Conservation (phyloP, 2,329 filamentous ascomycete species). For the Aspergillus sp. region DNA sequence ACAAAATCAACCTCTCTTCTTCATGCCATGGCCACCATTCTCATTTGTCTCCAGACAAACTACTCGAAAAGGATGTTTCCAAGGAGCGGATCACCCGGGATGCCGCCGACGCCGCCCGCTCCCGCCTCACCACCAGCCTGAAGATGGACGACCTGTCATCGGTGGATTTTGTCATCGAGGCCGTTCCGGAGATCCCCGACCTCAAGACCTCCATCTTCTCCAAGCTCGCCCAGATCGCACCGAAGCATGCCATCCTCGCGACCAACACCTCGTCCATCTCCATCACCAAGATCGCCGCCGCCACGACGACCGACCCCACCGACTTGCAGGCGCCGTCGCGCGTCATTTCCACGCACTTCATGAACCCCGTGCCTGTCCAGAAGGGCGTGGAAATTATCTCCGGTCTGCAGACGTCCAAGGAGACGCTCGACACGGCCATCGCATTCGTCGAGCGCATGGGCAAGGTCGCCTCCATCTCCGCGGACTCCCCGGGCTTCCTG, state of each 20-base stretch:
- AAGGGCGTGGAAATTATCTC: conserved; percentile 98
- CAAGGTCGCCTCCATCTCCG: conserved; percentile 83
- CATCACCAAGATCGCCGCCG: conserved; percentile 91
- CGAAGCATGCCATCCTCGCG: conserved; percentile 82
- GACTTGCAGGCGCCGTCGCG: conserved; percentile 79
- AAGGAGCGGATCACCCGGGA: conserved; percentile 83
- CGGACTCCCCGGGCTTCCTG: conserved; percentile 89
- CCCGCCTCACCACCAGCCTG: conserved; percentile 67
- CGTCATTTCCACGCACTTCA: conserved; percentile 95
- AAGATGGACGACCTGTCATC: conserved; percentile 72
- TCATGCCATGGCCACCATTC: not conserved
- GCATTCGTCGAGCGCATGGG: conserved; percentile 89
- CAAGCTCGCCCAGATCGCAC: conserved; percentile 75
- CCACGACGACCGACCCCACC: conserved; percentile 73
- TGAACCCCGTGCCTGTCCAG: conserved; percentile 97
- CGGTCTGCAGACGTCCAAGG: conserved; percentile 82
- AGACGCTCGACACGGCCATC: conserved; percentile 77
- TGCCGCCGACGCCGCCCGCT: conserved; percentile 70
- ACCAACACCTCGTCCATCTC: conserved; percentile 99
- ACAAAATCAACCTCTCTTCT: not conserved
- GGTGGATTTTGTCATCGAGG: conserved; percentile 98
- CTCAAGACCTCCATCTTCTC: conserved; percentile 88
- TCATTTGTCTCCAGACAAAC: conserved; percentile 63
- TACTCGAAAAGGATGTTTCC: conserved; percentile 86
- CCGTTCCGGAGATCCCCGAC: conserved; percentile 84